A percentile compares a stretch with the other conserved stretches of the same genome.
These are phyloP conservation scores for Meyerozyma smithsonii DNA, from an alignment of 1,139 yeast species.

Conservation along the genomic window DNA sequence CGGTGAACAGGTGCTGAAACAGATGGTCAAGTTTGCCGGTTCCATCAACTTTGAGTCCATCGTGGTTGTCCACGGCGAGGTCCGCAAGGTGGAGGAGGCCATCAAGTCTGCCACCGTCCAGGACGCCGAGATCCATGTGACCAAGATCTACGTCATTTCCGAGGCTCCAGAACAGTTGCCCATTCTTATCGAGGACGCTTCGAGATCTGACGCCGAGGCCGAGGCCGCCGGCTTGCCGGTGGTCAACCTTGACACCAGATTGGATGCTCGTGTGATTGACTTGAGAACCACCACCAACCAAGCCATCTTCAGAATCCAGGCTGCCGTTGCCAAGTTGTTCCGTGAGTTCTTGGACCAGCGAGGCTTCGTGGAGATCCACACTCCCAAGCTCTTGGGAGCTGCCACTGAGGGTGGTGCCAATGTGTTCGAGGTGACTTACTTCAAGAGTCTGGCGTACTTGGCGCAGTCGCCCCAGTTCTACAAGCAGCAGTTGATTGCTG, in stretches of 20 bases:
- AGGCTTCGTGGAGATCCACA: constrained; percentile 85
- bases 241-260: constrained; percentile 92
- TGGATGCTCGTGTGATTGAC: constrained; percentile 93
- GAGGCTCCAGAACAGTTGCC: constrained; percentile 94
- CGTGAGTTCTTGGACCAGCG: constrained; percentile 72
- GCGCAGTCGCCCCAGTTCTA: constrained; percentile 98
- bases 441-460: constrained; percentile 85
- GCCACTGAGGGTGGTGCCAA: constrained; percentile 98
- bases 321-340: constrained; percentile 84
- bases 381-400: constrained; percentile 93
- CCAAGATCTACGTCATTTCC: constrained; percentile 69
- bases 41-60: constrained; percentile 82
- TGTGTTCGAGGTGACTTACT: constrained; percentile 89
- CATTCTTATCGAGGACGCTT: constrained; percentile 90
- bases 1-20: constrained; percentile 69
- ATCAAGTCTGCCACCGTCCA: constrained; percentile 90
- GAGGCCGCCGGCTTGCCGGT: constrained; percentile 88
- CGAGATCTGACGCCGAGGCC: constrained; percentile 92
- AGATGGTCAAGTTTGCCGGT: constrained; percentile 96
- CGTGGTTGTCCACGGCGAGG: constrained; percentile 83
- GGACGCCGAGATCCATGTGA: constrained; percentile 78
- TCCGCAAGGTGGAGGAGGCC: constrained; percentile 78
- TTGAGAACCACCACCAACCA: constrained; percentile 95
- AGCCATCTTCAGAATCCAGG: constrained; percentile 90
- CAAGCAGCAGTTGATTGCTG: constrained; percentile 96